phyloP scores from a whole-genome alignment of 768 basidiomycete genomes.

The Leucosporidium creatinivorum region DNA sequence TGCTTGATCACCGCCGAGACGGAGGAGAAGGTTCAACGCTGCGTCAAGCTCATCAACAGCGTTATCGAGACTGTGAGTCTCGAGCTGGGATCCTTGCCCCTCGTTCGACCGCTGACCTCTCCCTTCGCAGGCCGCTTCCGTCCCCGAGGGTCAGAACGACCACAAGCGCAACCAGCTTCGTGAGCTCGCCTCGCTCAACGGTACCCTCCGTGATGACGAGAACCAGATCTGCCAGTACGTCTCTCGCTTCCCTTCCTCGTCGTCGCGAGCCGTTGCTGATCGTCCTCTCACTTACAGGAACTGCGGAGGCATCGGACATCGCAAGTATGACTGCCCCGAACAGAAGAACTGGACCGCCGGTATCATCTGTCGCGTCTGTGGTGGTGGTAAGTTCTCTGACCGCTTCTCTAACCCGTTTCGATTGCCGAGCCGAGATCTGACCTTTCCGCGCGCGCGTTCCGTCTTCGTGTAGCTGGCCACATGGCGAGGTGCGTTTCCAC shows the following conservation, averaged over 20 bases:
- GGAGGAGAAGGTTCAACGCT: slow-evolving; percentile 81
- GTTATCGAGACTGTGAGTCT: slow-evolving; percentile 90
- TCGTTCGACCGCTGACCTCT: slow-evolving; percentile 7
- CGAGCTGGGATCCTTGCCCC: not conserved
- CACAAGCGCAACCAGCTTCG: slow-evolving; percentile 98
- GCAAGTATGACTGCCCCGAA: slow-evolving; percentile 98
- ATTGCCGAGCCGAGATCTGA: not conserved
- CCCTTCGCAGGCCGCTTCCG: slow-evolving; percentile 78
- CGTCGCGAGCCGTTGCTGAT: no score
- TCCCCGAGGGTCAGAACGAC: slow-evolving; percentile 98
- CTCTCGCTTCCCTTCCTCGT: not conserved
- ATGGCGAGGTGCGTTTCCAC: slow-evolving; percentile 56
- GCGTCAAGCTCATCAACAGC: slow-evolving; percentile 90
- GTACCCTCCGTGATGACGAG: slow-evolving; percentile 98
- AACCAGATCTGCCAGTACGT: slow-evolving; percentile 87
- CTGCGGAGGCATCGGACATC: slow-evolving; percentile 78
- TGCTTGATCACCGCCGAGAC: slow-evolving; percentile 90
- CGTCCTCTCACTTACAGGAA: slow-evolving; percentile 44
- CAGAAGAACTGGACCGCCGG: slow-evolving; percentile 98
- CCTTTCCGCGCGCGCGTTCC: not conserved
- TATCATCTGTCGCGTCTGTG: slow-evolving; percentile 98
- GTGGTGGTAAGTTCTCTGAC: slow-evolving; percentile 51
- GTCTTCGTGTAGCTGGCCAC: slow-evolving; percentile 61
- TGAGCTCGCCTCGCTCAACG: slow-evolving; percentile 93
- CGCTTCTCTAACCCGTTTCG: not conserved